Evolutionary conservation across 768 basidiomycete species (phyloP).

Genomic region (Pleurotus ostreatus): DNA sequence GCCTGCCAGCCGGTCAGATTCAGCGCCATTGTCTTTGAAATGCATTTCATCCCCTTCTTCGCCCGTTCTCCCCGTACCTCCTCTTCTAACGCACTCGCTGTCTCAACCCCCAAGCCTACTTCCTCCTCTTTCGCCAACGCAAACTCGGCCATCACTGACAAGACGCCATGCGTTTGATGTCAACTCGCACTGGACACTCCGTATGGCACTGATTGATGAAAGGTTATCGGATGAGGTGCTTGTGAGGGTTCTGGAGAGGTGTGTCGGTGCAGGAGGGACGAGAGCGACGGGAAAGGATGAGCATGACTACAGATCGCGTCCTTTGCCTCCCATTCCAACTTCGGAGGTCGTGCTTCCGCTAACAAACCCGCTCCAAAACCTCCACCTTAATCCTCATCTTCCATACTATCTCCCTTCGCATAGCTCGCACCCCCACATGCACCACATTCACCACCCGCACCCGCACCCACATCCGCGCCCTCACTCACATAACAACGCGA

Average conservation of each 20-base stretch:
- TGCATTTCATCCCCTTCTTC: not conserved
- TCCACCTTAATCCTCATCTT: too few species aligned
- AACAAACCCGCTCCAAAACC: too few species aligned
- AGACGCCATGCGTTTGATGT: not conserved
- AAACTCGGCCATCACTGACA: not conserved
- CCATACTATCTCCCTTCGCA: not conserved
- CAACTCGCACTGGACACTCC: constrained; percentile 20
- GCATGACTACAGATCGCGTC: constrained; percentile 14
- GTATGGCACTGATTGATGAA: constrained; percentile 35
- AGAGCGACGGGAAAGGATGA: not conserved
- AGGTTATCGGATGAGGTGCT: constrained; percentile 32
- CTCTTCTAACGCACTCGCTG: not conserved
- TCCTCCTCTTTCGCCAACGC: not conserved
- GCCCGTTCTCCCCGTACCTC: not conserved
- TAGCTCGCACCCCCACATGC: not conserved
- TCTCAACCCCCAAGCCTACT: not conserved
- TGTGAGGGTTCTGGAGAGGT: constrained; percentile 28
- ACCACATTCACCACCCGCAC: not conserved
- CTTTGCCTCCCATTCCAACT: not conserved
- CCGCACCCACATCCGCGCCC: not conserved
- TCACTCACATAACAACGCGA: not conserved
- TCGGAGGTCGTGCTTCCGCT: too few species aligned
- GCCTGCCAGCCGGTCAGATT: not conserved
- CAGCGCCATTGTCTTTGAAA: not conserved
- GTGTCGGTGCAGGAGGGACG: constrained; percentile 1